Evolutionary conservation across 2,329 filamentous ascomycete genomes (phyloP), one percentile per base, ranked within the genome.

Genomic region (Fonsecaea monophora): DNA sequence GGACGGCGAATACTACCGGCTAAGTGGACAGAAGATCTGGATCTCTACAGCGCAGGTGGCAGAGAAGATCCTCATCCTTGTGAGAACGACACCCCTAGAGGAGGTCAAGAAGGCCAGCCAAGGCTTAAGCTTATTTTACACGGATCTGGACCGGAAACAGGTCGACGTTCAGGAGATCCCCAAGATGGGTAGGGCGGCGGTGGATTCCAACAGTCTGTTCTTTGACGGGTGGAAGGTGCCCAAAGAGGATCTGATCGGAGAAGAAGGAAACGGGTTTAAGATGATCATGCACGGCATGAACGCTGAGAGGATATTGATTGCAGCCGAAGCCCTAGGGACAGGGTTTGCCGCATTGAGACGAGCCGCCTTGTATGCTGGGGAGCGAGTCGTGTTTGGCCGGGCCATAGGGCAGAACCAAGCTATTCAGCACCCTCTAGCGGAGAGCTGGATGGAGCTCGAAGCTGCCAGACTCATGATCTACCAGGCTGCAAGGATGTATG

Each of bases 391-490:
- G 0, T 88, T 88, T 70, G 82, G 84, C 0, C 78, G 85, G 1
- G 82, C 84, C 0, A 88, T 88, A 53, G 86, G 86, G 0, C 80
- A 84, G 76, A 88, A 88, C 64, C 86, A 88, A 71, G 86, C 82
- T 0, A 85, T 88, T 9, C 80, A 85, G 21, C 86, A 88, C 73
- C 86, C 86, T 0, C 78, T 88, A 5, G 86, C 86, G 0, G 81
- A 82, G 60, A 85, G 85, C 0, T 88, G 84, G 67, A 88, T 88
- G 86, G 81, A 84, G 62, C 81, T 89, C 4, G 86, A 89, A 74
- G 86, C 85, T 0, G 86, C 86, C 1, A 87, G 88, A 69, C 74
- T 87, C 53, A 83, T 85, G 0, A 88, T 86, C 0, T 88, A 88
- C 71, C 86, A 88, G 68, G 86, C 86, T 0, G 84, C 86, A 2